phyloP scores from a whole-genome alignment of 129 eudicot genomes.

The Artemisia annua region DNA sequence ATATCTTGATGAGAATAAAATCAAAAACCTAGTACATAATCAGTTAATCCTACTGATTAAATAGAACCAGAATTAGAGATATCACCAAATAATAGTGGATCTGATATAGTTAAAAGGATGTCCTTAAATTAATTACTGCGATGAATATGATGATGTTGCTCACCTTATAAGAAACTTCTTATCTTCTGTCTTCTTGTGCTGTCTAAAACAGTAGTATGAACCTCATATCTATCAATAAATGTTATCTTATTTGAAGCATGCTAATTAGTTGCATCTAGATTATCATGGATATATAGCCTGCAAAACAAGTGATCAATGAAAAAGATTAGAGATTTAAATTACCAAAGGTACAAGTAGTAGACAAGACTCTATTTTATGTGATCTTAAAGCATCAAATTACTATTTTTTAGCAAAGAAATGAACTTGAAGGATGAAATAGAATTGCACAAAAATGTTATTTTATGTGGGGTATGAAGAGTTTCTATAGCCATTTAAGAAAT shows the following conservation, averaged over 20 bases:
- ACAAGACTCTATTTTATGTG: slow-evolving; percentile 54
- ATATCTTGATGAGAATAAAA: slow-evolving; percentile 17
- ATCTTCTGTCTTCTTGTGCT: slow-evolving; percentile 67
- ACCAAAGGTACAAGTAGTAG: slow-evolving; percentile 33
- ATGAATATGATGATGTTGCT: slow-evolving; percentile 14
- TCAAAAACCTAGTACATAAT: slow-evolving; percentile 18
- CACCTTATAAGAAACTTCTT: slow-evolving; percentile 60
- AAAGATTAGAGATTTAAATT: slow-evolving; percentile 17
- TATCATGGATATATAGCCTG: slow-evolving; percentile 37
- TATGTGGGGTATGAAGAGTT: slow-evolving; percentile 50
- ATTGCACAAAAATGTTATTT: slow-evolving; percentile 53
- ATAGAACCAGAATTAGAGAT: slow-evolving; percentile 29
- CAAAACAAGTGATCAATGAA: slow-evolving; percentile 36
- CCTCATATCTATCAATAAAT: slow-evolving; percentile 19
- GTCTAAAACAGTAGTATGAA: slow-evolving; percentile 73
- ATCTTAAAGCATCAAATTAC: slow-evolving; percentile 28
- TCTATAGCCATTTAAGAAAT: background rate
- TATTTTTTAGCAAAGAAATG: slow-evolving; percentile 17
- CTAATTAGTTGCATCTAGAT: background rate
- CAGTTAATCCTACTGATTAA: slow-evolving; percentile 15
- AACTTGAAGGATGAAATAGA: slow-evolving; percentile 24
- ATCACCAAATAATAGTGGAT: slow-evolving; percentile 34
- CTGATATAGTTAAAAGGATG: slow-evolving; percentile 35
- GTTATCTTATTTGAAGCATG: slow-evolving; percentile 27
- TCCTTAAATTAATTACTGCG: slow-evolving; percentile 11